Percentiles rank a stretch among this genome's conserved stretches.
These are phyloP conservation scores for Rhinocladiella similis DNA, from an alignment of 2,329 filamentous ascomycete genomes.

Conservation along the genomic window DNA sequence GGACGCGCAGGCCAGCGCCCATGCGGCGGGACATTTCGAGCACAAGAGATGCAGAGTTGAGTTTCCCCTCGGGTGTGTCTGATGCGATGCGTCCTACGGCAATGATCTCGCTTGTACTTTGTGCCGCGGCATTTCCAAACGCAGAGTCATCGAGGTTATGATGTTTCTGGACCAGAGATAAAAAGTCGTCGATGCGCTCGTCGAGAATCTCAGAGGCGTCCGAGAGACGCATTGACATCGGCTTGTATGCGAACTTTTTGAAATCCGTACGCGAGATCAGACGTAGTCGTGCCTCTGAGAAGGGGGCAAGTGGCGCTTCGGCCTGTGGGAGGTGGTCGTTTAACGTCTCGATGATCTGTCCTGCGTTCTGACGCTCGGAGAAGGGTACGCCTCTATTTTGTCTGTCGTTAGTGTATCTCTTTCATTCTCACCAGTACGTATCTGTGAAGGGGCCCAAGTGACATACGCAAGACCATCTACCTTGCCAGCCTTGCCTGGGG, in stretches of 20 bases:
- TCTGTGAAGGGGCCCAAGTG: background rate
- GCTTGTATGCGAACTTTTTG: conserved; percentile 88
- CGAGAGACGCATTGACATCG: conserved; percentile 90
- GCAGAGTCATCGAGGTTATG: conserved; percentile 74
- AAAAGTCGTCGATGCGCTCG: conserved; percentile 91
- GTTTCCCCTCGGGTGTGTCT: conserved; percentile 79
- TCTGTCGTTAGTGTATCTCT: background rate
- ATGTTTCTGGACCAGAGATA: conserved; percentile 69
- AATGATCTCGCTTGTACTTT: conserved; percentile 82
- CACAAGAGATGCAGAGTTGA: conserved; percentile 82
- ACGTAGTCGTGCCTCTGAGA: conserved; percentile 74
- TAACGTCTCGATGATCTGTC: conserved; percentile 79
- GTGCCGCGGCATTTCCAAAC: conserved; percentile 83
- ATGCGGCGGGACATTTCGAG: conserved; percentile 83
- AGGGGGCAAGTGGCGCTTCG: conserved; percentile 70
- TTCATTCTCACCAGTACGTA: too few relatives aligned
- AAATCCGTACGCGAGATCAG: conserved; percentile 83
- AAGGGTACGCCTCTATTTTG: conserved; percentile 62
- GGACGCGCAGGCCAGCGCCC: conserved; percentile 79
- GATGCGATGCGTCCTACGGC: conserved; percentile 90
- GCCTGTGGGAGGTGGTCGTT: conserved; percentile 71
- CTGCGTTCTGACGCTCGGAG: conserved; percentile 72
- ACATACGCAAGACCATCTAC: conserved; percentile 14
- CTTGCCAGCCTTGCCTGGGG: conserved; percentile 12
- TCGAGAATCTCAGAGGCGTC: conserved; percentile 92